Evolutionary conservation across 2,329 filamentous ascomycete species (phyloP).

Genomic region (Ascochyta fabae): DNA sequence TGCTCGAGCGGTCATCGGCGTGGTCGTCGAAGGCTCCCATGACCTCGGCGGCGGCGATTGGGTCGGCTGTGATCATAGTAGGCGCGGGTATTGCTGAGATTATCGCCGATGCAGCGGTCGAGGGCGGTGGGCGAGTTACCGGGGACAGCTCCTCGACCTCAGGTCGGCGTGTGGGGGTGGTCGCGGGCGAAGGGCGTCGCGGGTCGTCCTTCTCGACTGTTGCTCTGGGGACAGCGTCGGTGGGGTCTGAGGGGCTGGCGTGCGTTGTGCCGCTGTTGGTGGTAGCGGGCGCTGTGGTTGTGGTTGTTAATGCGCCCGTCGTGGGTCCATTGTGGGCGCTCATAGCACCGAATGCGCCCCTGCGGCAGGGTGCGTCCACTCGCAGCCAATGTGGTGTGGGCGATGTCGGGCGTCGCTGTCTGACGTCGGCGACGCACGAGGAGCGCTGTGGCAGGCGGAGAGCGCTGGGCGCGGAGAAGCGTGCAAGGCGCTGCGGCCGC

Average conservation of each 20-base stretch:
- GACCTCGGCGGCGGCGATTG: constrained; percentile 19
- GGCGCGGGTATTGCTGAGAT: constrained; percentile 35
- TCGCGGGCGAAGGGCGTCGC: constrained; percentile 46
- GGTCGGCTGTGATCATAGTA: constrained; percentile 23
- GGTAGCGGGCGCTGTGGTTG: constrained; percentile 28
- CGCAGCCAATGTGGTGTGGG: constrained; percentile 30
- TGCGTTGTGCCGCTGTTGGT: constrained; percentile 18
- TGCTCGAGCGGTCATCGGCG: constrained; percentile 74
- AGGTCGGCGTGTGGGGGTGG: constrained; percentile 51
- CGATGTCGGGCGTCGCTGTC: constrained; percentile 9
- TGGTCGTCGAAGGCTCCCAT: constrained; percentile 53
- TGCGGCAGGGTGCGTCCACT: constrained; percentile 36
- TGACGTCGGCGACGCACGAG: constrained; percentile 26
- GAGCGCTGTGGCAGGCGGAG: constrained; percentile 19
- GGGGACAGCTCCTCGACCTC: constrained; percentile 25
- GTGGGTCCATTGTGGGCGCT: constrained; percentile 39
- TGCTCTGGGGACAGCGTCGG: neutral
- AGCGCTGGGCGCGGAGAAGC: constrained; percentile 31
- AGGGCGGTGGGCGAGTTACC: constrained; percentile 19
- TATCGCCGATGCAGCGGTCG: constrained; percentile 28
- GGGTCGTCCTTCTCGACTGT: constrained; percentile 11
- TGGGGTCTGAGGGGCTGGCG: neutral
- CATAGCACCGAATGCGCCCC: constrained; percentile 45
- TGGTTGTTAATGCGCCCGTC: constrained; percentile 46
- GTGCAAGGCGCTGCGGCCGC: constrained; percentile 31